Conservation (phyloP, 2,329 filamentous ascomycete genomes). For the Sporothrix curviconia region DNA sequence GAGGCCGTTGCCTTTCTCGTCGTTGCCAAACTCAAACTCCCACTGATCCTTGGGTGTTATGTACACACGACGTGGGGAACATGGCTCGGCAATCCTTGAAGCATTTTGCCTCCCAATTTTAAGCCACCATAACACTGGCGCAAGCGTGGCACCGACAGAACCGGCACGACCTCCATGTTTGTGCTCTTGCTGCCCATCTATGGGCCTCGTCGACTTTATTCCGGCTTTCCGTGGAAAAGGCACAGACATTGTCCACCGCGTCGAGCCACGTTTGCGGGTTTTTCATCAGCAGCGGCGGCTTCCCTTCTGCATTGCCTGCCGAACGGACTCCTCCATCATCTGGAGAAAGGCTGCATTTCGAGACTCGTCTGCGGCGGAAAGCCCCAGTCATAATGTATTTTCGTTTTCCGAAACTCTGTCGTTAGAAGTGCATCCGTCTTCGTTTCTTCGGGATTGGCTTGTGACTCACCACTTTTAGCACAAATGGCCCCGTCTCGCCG, state of each 20-base stretch:
- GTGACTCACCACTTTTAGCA: background rate
- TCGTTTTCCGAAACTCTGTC: constrained; percentile 1
- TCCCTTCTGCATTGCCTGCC: background rate
- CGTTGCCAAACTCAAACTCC: background rate
- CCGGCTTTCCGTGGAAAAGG: background rate
- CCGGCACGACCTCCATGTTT: background rate
- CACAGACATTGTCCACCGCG: background rate
- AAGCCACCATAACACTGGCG: constrained; percentile 8
- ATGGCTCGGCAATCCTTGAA: background rate
- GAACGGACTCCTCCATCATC: constrained; percentile 1
- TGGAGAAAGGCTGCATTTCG: background rate
- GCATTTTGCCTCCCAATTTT: background rate
- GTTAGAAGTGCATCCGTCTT: background rate
- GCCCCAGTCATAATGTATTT: background rate
- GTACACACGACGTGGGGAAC: background rate
- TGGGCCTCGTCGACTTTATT: background rate
- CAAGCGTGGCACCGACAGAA: background rate
- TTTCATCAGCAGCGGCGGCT: constrained; percentile 3
- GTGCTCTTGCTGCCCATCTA: background rate
- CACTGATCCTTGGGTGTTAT: background rate
- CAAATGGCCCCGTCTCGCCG: background rate
- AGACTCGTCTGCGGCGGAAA: constrained; percentile 1
- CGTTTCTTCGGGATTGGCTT: background rate
- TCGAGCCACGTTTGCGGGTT: background rate
- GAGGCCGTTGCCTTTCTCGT: background rate